Evolutionary conservation across 1,139 yeast genomes (phyloP), one percentile per base, ranked within the genome.

Genomic region (Magnusiomyces ingens): DNA sequence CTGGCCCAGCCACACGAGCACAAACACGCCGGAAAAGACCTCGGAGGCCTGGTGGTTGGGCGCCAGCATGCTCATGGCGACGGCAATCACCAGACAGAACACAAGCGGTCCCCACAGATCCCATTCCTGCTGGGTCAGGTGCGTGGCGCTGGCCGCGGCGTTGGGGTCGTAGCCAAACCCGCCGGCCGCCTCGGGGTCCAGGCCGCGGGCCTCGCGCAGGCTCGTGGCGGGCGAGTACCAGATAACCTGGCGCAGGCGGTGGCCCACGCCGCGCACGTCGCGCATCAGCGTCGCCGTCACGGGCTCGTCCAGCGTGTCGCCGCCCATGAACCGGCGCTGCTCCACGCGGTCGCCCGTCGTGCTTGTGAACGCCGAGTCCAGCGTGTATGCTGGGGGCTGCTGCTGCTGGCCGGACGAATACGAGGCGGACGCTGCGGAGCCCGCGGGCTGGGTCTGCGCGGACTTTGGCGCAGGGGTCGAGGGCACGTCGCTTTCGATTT

Each of bases 251-350:
- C 80, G 72, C 46, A 87, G 72, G 54, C 90, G 73, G 45, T 75
- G 75, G 4, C 85, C 88, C 52, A 87, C 85, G 22, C 83, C 83
- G 29, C 74, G 66, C 40, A 86, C 63, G 64, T 88, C 96, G 55
- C 95, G 75, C 60, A 77, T 72, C 49, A 88, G 69, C 0, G 96
- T 88, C 15, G 77, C 74, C 63, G 78, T 68, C 2, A 88, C 90
- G 0, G 95, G 89, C 70, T 88, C 96, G 66, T 88, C 95, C 15
- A 88, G 71, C 0, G 96, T 87, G 64, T 86, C 89, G 43, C 94
- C 93, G 1, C 95, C 95, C 32, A 84, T 71, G 67, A 84, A 87
- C 58, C 87, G 84, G 42, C 88, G 78, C 65, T 85, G 93, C 59
- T 79, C 77, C 32, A 85, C 75, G 53, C 78, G 78, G 59, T 80